Conservation (phyloP, 2,329 filamentous ascomycete genomes). For the Fusarium algeriense region DNA sequence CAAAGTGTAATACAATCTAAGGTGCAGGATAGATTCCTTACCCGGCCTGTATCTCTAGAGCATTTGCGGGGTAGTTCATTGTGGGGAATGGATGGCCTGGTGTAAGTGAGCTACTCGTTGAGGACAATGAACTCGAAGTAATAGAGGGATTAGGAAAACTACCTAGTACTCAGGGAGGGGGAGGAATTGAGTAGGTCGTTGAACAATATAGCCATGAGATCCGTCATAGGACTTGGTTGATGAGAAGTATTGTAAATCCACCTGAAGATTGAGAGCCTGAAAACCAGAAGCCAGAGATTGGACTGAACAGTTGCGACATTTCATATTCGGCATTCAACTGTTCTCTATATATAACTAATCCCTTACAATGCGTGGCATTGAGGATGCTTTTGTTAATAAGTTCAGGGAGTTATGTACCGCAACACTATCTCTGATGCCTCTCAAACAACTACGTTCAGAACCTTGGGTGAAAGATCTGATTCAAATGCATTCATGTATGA, state of each 20-base stretch:
- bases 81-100: slow-evolving; percentile 29
- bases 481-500: no score
- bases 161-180: not conserved
- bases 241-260: not conserved
- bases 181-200: no score
- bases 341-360: not conserved
- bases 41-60: not conserved
- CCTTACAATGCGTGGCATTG: not conserved
- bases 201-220: no score
- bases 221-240: not conserved
- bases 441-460: no score
- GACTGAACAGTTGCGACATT: not conserved
- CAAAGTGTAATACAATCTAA: not conserved
- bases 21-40: not conserved
- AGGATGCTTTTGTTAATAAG: not conserved
- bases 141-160: not conserved
- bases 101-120: slow-evolving; percentile 5
- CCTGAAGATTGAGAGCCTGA: not conserved
- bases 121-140: not conserved
- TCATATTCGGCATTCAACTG: not conserved
- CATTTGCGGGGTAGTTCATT: slow-evolving; percentile 32
- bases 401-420: no score
- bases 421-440: no score
- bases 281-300: not conserved
- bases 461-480: no score